These are phyloP conservation scores for Auriscalpium orientale DNA, from an alignment of 768 basidiomycete genomes.

Conservation along the genomic window DNA sequence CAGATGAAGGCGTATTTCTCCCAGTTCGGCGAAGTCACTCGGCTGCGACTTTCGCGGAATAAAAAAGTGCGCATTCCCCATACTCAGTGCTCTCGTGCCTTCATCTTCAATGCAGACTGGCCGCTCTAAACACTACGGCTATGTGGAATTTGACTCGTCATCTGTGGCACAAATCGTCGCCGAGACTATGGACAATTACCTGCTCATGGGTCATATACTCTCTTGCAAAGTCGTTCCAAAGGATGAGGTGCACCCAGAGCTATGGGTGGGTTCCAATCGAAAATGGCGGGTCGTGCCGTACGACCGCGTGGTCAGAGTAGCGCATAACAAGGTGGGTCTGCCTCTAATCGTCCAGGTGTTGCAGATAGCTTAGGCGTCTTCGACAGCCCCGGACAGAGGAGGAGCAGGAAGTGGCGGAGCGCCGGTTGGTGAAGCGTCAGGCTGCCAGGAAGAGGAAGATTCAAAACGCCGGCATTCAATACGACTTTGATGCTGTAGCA, in stretches of 20 bases:
- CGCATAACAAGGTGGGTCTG: conserved; percentile 65
- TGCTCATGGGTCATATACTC: conserved; percentile 90
- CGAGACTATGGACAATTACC: conserved; percentile 99
- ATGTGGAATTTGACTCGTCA: conserved; percentile 87
- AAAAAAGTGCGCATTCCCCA: conserved; percentile 55
- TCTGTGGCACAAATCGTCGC: conserved; percentile 91
- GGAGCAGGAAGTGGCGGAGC: conserved; percentile 55
- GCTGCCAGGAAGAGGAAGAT: conserved; percentile 72
- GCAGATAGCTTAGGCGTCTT: not conserved
- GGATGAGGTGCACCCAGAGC: conserved; percentile 83
- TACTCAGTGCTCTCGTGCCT: not conserved
- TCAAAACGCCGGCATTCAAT: conserved; percentile 74
- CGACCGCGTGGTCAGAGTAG: conserved; percentile 59
- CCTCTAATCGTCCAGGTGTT: not conserved
- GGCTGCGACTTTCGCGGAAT: conserved; percentile 86
- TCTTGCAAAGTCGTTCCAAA: conserved; percentile 85
- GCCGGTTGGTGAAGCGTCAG: conserved; percentile 70
- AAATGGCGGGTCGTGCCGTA: conserved; percentile 78
- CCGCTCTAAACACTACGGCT: conserved; percentile 93
- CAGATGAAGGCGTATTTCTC: conserved; percentile 89
- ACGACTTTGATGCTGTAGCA: conserved; percentile 72
- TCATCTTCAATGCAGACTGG: conserved; percentile 59
- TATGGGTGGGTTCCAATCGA: conserved; percentile 96
- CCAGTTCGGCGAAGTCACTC: conserved; percentile 88
- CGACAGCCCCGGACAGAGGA: conserved; percentile 65